phyloP scores from a whole-genome alignment of 768 basidiomycete genomes.

The Pleurotus salmoneostramineus region DNA sequence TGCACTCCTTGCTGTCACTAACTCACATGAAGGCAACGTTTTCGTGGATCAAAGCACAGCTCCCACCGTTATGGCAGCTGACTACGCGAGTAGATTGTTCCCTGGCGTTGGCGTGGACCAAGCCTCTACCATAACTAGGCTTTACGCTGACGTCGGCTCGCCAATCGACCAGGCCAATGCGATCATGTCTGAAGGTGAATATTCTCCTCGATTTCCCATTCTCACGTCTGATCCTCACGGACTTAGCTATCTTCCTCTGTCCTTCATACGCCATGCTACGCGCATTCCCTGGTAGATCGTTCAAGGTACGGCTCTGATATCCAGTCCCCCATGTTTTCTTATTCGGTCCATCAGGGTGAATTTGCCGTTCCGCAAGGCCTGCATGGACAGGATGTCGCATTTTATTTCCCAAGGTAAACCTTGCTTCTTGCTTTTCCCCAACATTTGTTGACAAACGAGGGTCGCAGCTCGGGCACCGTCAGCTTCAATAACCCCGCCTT shows the following conservation, averaged over 20 bases:
- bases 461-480: not conserved
- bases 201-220: not conserved
- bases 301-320: constrained; percentile 22
- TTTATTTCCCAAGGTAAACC: constrained; percentile 14
- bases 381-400: constrained; percentile 14
- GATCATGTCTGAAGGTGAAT: constrained; percentile 23
- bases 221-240: not conserved
- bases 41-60: constrained; percentile 19
- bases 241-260: constrained; percentile 29
- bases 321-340: not conserved
- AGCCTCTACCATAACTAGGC: constrained; percentile 4
- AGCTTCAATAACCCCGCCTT: constrained; percentile 18
- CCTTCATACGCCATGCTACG: constrained; percentile 26
- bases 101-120: constrained; percentile 14
- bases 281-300: constrained; percentile 24
- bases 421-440: not conserved
- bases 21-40: constrained; percentile 24
- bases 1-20: constrained; percentile 20
- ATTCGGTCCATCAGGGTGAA: constrained; percentile 13
- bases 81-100: constrained; percentile 20
- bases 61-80: constrained; percentile 12
- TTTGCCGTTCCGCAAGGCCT: constrained; percentile 20
- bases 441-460: not conserved
- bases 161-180: constrained; percentile 16
- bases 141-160: constrained; percentile 15